Conservation (phyloP, 129 eudicot genomes). For the Apium graveolens region DNA sequence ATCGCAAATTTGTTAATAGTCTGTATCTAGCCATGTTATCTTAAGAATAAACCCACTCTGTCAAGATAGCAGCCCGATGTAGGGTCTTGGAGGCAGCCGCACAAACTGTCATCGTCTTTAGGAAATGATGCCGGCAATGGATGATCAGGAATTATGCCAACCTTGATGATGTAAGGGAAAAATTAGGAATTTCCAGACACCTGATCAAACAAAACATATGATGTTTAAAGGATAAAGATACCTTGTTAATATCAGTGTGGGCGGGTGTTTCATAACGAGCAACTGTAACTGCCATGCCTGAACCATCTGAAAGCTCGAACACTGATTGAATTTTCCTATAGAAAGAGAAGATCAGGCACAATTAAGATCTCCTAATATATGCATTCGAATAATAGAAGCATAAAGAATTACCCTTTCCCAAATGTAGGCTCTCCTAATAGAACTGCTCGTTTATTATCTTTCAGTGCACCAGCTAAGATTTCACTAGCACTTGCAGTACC, state of each 20-base stretch:
- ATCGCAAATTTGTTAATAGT: not conserved
- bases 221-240: constrained; percentile 8
- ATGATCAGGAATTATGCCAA: constrained; percentile 89
- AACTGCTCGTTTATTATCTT: constrained; percentile 93
- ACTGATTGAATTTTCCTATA: constrained; percentile 94
- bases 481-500: constrained; percentile 99
- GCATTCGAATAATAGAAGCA: not conserved
- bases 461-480: constrained; percentile 90
- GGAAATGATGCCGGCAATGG: constrained; percentile 87
- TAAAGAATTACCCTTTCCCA: constrained; percentile 76
- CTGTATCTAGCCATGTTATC: constrained; percentile 25
- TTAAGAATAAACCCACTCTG: constrained; percentile 56
- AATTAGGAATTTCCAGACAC: not conserved
- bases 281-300: constrained; percentile 98
- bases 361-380: not conserved
- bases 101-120: constrained; percentile 68
- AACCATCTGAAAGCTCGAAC: constrained; percentile 94
- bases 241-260: constrained; percentile 94
- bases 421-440: constrained; percentile 89
- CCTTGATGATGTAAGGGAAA: constrained; percentile 26
- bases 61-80: constrained; percentile 64
- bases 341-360: not conserved
- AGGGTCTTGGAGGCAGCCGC: constrained; percentile 83
- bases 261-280: constrained; percentile 99
- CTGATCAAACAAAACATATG: not conserved